Evolutionary conservation across 1,284 basidiomycete genomes (phyloP), one percentile per base, ranked within the genome.

Genomic region (Trametes hirsuta): DNA sequence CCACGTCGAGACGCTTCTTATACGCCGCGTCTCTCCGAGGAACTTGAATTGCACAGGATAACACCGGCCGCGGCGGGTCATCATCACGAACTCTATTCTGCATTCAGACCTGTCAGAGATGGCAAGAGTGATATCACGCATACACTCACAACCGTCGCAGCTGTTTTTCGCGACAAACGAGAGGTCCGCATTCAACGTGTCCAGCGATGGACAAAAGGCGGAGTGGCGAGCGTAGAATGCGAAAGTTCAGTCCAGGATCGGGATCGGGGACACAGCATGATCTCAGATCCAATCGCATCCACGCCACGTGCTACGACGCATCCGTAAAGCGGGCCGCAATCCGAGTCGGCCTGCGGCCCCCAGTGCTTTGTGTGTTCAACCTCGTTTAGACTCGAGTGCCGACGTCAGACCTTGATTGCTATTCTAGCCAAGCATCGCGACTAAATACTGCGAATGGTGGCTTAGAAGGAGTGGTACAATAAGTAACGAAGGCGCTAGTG

Each of bases 1-100:
- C 35, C 8, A 12, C 21, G 40, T 22, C 14, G 35, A 18, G 42
- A 11, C 18, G 44, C 48, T 39, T 40, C 9, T 37, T 57, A 57
- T 57, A 57, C 14, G 6, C 47, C 46, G 37, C 46, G 18, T 18
- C 25, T 42, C 14, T 21, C 53, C 53, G 53, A 35, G 53, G 5
- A 30, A 30, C 30, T 30, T 30, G 30, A 30, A 30, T 22, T 44
- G 54, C 54, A 55, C 54, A 22, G 47, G 44, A 54, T 51, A 36
- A 5, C 25, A n/a, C 39, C 10, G n/a, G 39, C 39, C 49, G 6
- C 39, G 11, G 12, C 39, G n/a, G 12, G 30, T 41, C 39, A 42
- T 47, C 35, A 47, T 14, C n/a, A 21, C 25, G 30, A 21, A 39
- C 21, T 18, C 18, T 25, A 12, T 24, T 21, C 40, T 3, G 25